Percentiles rank a stretch among this genome's conserved stretches.
Conservation (phyloP, 2,329 filamentous ascomycete genomes). For the Hypoxylon sp. region DNA sequence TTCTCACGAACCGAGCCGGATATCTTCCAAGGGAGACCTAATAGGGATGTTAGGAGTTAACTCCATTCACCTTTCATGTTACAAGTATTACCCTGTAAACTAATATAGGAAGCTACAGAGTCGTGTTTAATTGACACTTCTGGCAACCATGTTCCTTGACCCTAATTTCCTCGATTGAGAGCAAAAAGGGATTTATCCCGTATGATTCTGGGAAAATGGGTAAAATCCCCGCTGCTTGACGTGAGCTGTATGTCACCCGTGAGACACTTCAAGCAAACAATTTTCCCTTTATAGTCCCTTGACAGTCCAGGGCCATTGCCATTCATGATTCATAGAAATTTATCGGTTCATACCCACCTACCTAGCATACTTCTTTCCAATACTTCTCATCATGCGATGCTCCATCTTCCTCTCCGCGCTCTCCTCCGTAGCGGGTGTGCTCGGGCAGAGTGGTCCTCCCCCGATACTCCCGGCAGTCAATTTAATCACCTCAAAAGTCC, state of each 20-base stretch:
- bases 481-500: slow-evolving; percentile 6
- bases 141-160: background rate
- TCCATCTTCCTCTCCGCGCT: background rate
- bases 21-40: background rate
- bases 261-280: slow-evolving; percentile 5
- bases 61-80: background rate
- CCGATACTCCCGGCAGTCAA: slow-evolving; percentile 12
- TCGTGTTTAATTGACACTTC: background rate
- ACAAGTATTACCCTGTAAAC: background rate
- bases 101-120: background rate
- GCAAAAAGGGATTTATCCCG: slow-evolving; percentile 1
- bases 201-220: slow-evolving; percentile 2
- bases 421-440: background rate
- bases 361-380: background rate
- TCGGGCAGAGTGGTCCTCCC: slow-evolving; percentile 11
- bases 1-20: background rate
- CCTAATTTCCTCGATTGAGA: background rate
- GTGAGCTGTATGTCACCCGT: background rate
- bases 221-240: slow-evolving; percentile 7
- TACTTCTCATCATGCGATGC: slow-evolving; percentile 10
- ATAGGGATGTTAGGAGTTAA: background rate
- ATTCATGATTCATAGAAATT: background rate
- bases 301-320: background rate
- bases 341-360: background rate
- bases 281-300: background rate